These are phyloP conservation scores for Lablab purpureus DNA, from an alignment of 306 rosid genomes.

Conservation along the genomic window DNA sequence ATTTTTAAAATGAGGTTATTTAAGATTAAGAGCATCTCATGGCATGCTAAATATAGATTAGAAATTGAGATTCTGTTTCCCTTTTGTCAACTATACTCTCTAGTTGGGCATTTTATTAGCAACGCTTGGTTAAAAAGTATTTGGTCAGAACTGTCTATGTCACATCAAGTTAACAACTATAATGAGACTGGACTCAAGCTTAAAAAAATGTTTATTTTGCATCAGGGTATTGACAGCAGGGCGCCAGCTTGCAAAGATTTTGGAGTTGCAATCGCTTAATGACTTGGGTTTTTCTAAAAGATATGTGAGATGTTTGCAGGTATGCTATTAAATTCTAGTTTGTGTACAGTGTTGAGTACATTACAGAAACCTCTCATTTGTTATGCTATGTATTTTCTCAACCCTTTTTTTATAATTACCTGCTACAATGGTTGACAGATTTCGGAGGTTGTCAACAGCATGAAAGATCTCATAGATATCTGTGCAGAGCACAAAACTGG, in stretches of 20 bases:
- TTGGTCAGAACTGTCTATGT: background rate
- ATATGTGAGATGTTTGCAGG: constrained; percentile 99
- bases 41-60: background rate
- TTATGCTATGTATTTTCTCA: background rate
- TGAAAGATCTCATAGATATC: constrained; percentile 93
- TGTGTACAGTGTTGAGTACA: background rate
- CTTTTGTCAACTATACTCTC: background rate
- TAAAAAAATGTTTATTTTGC: constrained; percentile 42
- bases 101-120: background rate
- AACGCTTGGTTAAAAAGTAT: background rate
- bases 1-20: background rate
- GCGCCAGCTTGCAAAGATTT: constrained; percentile 91
- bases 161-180: background rate
- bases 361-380: background rate
- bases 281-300: constrained; percentile 97
- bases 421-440: constrained; percentile 65
- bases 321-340: constrained; percentile 45
- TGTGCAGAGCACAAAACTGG: constrained; percentile 77
- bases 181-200: background rate
- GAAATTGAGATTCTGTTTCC: background rate
- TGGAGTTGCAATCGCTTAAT: constrained; percentile 91
- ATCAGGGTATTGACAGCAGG: constrained; percentile 90
- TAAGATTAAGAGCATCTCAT: constrained; percentile 4
- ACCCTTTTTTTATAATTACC: constrained; percentile 31
- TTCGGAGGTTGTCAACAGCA: constrained; percentile 93